Base-by-base conservation (phyloP, 805 yeast species). In the Candida peoriensis region DNA sequence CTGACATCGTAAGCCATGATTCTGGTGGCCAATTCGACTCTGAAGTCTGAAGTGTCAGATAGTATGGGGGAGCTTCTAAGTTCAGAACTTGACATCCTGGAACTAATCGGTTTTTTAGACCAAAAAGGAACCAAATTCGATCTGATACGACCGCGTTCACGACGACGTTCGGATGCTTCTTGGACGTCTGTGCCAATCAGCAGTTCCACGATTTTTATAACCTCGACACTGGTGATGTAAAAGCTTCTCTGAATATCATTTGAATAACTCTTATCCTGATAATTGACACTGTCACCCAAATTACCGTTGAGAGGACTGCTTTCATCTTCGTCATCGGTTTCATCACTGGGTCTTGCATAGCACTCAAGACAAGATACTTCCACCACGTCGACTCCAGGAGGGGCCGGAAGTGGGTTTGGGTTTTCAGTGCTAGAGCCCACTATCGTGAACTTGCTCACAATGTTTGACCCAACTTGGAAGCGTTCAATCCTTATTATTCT, bases 171-270 rank as follows among this genome's bases (percentile, higher is more conserved):
- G 6, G 63, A 63, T 5, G 74, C 65, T 37, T 70, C 70, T 35
- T 57, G 58, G 22, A 54, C 49, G 37, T 66, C 66, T 3, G 70
- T 63, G 6, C 80, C 79, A 42, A 78, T 74, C 30, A 78, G 52
- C 33, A 76, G 52, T 55, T 78, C 84, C 20, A 78, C 80, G 43
- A 78, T 72, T 54, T 72, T 77, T 42, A 78, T 71, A 15, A 78
- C 82, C 49, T 78, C 85, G 23, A 78, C 83, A 37, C 78, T 70
- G 1, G 85, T 78, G 37, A 78, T 74, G 57, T 76, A 78, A 50
- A 48, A 56, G 7, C 38, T 34, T 21, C 49, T 43, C 24, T 35
- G 36, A 2, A 35, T 2, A 1, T 34, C 42, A 11, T 37, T 25
- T 1, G 43, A 20, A n/a, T 14, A 30, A 11, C 59, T 65, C 39